Percentiles rank a stretch among this genome's conserved stretches.
Conservation (phyloP, 148 eudicot genomes). For the Fallopia convolvulus region DNA sequence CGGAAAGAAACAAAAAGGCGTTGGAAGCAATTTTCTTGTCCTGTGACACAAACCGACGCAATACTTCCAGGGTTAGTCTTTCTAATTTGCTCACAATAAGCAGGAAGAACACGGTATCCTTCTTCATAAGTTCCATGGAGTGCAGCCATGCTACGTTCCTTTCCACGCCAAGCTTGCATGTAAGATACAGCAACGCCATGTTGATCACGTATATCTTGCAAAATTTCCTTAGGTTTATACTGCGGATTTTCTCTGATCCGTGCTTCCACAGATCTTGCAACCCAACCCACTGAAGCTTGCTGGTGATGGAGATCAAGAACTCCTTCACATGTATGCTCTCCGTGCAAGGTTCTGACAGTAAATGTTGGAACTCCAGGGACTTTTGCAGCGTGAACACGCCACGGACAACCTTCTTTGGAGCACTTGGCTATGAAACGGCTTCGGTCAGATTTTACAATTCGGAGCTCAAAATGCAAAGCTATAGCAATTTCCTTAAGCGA, state of each 20-base stretch:
- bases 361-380: slow-evolving; percentile 75
- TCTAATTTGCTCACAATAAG: slow-evolving; percentile 86
- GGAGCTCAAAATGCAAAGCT: slow-evolving; percentile 83
- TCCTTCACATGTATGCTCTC: slow-evolving; percentile 89
- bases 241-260: slow-evolving; percentile 77
- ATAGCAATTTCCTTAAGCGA: slow-evolving; percentile 79
- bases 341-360: slow-evolving; percentile 69
- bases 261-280: slow-evolving; percentile 89
- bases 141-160: slow-evolving; percentile 98
- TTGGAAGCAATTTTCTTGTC: slow-evolving; percentile 81
- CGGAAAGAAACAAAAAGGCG: slow-evolving; percentile 77
- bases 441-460: slow-evolving; percentile 92
- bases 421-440: slow-evolving; percentile 95
- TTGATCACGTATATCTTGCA: slow-evolving; percentile 83
- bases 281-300: slow-evolving; percentile 99
- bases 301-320: slow-evolving; percentile 83
- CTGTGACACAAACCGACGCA: slow-evolving; percentile 69
- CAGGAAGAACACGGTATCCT: slow-evolving; percentile 82
- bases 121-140: slow-evolving; percentile 94
- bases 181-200: slow-evolving; percentile 99
- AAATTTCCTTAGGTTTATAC: slow-evolving; percentile 93
- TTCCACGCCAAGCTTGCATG: slow-evolving; percentile 99
- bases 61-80: slow-evolving; percentile 88
- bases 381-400: slow-evolving; percentile 97
- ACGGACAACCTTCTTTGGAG: slow-evolving; percentile 88